Base-by-base conservation (phyloP, 352 stramenopile genomes). In the Thalassiosira exigua region DNA sequence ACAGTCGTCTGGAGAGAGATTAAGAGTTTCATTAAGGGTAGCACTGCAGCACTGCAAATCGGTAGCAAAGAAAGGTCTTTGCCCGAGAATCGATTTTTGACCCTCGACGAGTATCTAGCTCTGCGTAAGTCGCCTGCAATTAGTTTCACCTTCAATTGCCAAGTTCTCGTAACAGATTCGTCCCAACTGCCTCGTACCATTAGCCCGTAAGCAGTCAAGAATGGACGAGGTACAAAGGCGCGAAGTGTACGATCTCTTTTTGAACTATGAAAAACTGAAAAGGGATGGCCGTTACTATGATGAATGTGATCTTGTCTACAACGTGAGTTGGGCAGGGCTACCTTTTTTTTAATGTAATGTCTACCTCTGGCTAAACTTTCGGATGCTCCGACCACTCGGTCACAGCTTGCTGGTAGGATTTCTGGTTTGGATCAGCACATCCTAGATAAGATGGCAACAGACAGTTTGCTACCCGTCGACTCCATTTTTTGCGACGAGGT, bases 231-330 rank as follows among this genome's bases (percentile, higher is more conserved):
- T 41, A 3, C 75, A 80, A n/a, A 59, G 75, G 19, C 48, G 61
- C 4, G 75, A 82, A 59, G 66, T 85, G 12, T 87, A 83, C 41
- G 41, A 48, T 17, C 17, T 85, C 2, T 87, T 59, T 64, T 17
- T 21, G 1, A 74, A 29, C 22, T 87, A 87, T 52, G 70, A 79
- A 42, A 78, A 77, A 39, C n/a, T 85, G 19, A 82, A 82, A 22
- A 67, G 50, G 21, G 57, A 79, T 14, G 27, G 60, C 4, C 22
- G n/a, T 17, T 85, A 75, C 32, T 88, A 76, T 69, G 81, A 88
- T 51, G 76, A 84, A 58, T 71, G 52, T 24, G 81, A 88, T 64
- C 44, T 88, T 22, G 81, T 88, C 12, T 83, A 82, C 52, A 71
- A 86, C 54, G 71, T 88, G n/a, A n/a, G n/a, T n/a, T n/a, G n/a